These are phyloP conservation scores for Aspergillus caelatus DNA, from an alignment of 2,329 filamentous ascomycete species.

Conservation along the genomic window DNA sequence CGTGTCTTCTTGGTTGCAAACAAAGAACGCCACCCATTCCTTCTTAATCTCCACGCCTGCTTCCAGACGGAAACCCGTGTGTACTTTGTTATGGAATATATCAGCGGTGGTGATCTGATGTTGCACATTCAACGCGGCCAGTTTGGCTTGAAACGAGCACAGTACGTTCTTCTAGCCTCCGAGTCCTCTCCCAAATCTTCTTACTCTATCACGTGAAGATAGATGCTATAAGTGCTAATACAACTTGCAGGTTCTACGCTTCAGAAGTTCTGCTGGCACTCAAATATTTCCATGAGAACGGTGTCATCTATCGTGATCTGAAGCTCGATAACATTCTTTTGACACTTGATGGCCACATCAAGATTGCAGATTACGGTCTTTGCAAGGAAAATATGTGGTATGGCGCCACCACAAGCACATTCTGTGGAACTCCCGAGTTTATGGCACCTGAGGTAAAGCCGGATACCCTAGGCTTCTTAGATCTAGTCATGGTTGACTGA, in stretches of 20 bases:
- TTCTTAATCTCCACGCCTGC: conserved; percentile 92
- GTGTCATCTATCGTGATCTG: conserved; percentile 89
- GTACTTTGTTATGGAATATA: conserved; percentile 99
- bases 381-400: conserved; percentile 99
- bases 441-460: conserved; percentile 90
- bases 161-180: conserved; percentile 61
- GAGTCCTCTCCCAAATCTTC: not conserved
- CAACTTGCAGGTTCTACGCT: conserved; percentile 77
- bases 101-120: conserved; percentile 98
- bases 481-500: conserved; percentile 22
- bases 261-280: conserved; percentile 95
- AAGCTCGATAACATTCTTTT: conserved; percentile 89
- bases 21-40: conserved; percentile 93
- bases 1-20: conserved; percentile 96
- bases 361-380: conserved; percentile 96
- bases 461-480: not conserved
- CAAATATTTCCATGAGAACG: conserved; percentile 99
- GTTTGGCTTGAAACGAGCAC: conserved; percentile 92
- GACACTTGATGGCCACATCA: conserved; percentile 94
- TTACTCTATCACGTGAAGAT: not conserved
- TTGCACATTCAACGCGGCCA: conserved; percentile 96
- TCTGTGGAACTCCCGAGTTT: conserved; percentile 99
- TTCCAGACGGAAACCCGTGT: conserved; percentile 98
- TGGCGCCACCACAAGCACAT: conserved; percentile 92
- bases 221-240: not conserved